Base-by-base conservation (phyloP, 306 rosid genomes). In the Vigna reflexopilosa region DNA sequence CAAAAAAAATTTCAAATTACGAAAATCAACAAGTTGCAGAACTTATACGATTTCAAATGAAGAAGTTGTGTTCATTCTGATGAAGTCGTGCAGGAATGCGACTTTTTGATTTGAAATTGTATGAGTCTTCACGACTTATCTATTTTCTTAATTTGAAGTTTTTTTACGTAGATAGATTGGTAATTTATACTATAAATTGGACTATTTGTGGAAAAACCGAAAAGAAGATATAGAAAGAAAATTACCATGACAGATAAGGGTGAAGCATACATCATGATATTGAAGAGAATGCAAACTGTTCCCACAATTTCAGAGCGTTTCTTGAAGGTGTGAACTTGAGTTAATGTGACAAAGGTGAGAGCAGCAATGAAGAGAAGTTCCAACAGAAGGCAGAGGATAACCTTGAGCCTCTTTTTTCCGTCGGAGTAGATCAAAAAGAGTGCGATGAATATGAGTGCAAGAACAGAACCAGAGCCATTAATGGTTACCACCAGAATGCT, bases 221-320 rank as follows among this genome's bases (percentile, higher is more conserved):
- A 40, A 40, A 9, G 12, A 40, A 40, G 47, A 42, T 47, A 24
- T 6, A 4, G 14, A 70, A 4, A 5, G 67, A 72, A 1, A 83
- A 75, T 55, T 0, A 94, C 98, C 91, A 96, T 96, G 79, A 96
- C 67, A 1, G 93, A 34, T 57, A 96, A 77, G 2, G 99, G 98
- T 0, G 99, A 68, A 68, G 97, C 99, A 50, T 90, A 96, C 98
- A 96, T 96, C 96, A 91, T 86, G 69, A 93, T 82, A 89, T 90
- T 96, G 83, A 85, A 90, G 52, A 89, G 36, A 16, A 90, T 86
- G 81, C 91, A 82, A 1, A 85, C 56, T 54, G 87, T 72, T 67
- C 99, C 99, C 9, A 91, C 98, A 54, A 96, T 17, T 3, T 80
- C 22, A 24, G 94, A 85, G 45, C 98, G 86, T 65, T 71, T 84